Conservation (phyloP, 257 asterid species). For the Striga asiatica region DNA sequence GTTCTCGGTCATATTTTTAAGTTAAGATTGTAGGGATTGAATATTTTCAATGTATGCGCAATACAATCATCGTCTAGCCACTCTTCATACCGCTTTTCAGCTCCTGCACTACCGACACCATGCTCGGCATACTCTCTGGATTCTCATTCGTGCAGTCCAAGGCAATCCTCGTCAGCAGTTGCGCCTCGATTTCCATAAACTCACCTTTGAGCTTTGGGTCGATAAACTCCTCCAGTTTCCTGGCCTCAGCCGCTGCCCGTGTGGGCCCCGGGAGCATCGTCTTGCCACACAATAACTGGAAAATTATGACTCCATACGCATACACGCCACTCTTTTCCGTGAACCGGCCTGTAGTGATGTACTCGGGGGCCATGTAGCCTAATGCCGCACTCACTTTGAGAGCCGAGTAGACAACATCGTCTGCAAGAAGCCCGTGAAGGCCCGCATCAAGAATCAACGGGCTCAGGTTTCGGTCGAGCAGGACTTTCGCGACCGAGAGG, state of each 20-base stretch:
- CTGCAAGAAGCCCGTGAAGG: slow-evolving; percentile 76
- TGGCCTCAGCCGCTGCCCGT: slow-evolving; percentile 60
- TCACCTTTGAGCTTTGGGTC: slow-evolving; percentile 48
- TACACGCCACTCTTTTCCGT: slow-evolving; percentile 95
- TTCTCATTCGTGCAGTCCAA: slow-evolving; percentile 55
- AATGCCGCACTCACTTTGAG: slow-evolving; percentile 87
- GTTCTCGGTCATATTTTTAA: too few species aligned
- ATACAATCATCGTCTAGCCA: background rate
- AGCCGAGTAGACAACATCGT: slow-evolving; percentile 88
- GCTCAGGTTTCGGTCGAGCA: slow-evolving; percentile 37
- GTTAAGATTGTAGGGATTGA: background rate
- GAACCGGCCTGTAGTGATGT: slow-evolving; percentile 83
- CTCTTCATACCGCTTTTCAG: slow-evolving; percentile 15
- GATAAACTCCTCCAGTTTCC: slow-evolving; percentile 37
- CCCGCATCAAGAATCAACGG: slow-evolving; percentile 79
- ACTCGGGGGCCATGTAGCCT: slow-evolving; percentile 97
- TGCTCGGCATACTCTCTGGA: slow-evolving; percentile 62
- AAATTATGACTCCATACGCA: slow-evolving; percentile 85
- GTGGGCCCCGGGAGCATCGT: slow-evolving; percentile 34
- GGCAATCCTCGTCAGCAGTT: slow-evolving; percentile 43
- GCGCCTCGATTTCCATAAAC: slow-evolving; percentile 39
- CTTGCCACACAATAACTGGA: slow-evolving; percentile 70
- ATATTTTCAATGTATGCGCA: background rate
- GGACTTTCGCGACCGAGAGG: slow-evolving; percentile 74
- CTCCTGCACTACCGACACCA: slow-evolving; percentile 42